Evolutionary conservation across 2,329 filamentous ascomycete genomes (phyloP).

Genomic region (Zymoseptoria crescenta): DNA sequence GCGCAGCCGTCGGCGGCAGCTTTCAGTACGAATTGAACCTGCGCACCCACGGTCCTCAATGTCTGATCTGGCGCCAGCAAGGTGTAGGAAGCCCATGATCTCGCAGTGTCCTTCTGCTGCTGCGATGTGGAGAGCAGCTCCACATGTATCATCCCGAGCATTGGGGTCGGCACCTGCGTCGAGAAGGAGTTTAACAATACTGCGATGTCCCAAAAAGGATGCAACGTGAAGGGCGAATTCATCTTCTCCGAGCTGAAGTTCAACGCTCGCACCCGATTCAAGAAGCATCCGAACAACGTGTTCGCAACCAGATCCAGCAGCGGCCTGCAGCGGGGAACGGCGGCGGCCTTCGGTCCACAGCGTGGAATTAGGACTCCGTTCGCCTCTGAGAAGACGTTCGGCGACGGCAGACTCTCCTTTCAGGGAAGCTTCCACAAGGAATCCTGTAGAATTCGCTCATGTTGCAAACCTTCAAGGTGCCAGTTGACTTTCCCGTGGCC

Average conservation of each 20-base stretch:
- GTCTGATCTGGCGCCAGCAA: no score
- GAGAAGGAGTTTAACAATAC: neutral
- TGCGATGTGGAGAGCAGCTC: neutral
- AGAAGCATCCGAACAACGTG: neutral
- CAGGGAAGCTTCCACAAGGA: neutral
- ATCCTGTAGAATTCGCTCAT: neutral
- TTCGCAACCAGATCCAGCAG: neutral
- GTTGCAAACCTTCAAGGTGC: neutral
- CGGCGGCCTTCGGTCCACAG: neutral
- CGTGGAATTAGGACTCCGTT: neutral
- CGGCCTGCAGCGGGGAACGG: neutral
- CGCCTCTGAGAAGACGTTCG: neutral
- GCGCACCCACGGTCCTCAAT: no score
- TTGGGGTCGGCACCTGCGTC: neutral
- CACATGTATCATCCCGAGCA: neutral
- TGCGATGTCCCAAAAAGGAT: no score
- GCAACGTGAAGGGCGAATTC: neutral
- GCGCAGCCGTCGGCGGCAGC: no score
- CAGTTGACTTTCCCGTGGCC: neutral
- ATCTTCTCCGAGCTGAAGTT: neutral
- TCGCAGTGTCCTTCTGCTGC: no score
- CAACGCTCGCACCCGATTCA: neutral
- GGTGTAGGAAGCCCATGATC: no score
- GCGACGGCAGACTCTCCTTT: neutral
- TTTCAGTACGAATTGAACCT: no score